These are phyloP conservation scores for Hypoxylon sp. DNA, from an alignment of 2,329 filamentous ascomycete species.

Conservation along the genomic window DNA sequence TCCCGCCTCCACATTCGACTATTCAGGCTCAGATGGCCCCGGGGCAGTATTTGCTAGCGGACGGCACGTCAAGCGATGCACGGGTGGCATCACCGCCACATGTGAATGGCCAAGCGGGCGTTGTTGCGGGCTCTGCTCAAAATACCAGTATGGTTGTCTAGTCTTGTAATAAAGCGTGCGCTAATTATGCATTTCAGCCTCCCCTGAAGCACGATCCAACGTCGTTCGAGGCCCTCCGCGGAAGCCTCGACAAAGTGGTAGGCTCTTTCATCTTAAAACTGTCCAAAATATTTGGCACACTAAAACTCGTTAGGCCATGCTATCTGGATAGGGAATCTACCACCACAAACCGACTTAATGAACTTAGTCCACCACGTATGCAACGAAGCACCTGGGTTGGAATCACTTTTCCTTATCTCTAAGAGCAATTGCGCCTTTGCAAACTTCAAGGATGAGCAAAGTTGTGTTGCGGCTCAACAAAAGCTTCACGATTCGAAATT, in stretches of 20 bases:
- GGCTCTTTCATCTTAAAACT: conserved; percentile 49
- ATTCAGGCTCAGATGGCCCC: conserved; percentile 55
- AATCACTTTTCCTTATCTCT: conserved; percentile 93
- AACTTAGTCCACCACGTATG: conserved; percentile 93
- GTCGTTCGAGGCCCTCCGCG: conserved; percentile 68
- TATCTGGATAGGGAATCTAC: conserved; percentile 95
- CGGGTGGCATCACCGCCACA: conserved; percentile 44
- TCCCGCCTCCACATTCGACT: conserved; percentile 52
- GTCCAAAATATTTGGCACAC: conserved; percentile 35
- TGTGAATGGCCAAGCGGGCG: conserved; percentile 41
- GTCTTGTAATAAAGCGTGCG: conserved; percentile 6
- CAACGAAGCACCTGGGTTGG: conserved; percentile 80
- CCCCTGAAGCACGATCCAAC: conserved; percentile 56
- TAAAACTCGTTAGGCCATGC: conserved; percentile 75
- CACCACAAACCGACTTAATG: conserved; percentile 84
- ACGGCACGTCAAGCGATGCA: conserved; percentile 49
- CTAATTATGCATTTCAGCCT: conserved; percentile 48
- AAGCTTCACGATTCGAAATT: conserved; percentile 94
- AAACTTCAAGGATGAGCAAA: conserved; percentile 87
- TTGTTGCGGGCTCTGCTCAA: conserved; percentile 31
- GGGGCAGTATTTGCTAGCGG: conserved; percentile 54
- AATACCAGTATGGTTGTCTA: conserved; percentile 51
- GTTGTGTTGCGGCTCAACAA: conserved; percentile 82
- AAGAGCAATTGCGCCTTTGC: conserved; percentile 99
- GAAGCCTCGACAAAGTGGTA: conserved; percentile 74